phyloP scores from a whole-genome alignment of 2,329 filamentous ascomycete species.

The Cercospora zeina region DNA sequence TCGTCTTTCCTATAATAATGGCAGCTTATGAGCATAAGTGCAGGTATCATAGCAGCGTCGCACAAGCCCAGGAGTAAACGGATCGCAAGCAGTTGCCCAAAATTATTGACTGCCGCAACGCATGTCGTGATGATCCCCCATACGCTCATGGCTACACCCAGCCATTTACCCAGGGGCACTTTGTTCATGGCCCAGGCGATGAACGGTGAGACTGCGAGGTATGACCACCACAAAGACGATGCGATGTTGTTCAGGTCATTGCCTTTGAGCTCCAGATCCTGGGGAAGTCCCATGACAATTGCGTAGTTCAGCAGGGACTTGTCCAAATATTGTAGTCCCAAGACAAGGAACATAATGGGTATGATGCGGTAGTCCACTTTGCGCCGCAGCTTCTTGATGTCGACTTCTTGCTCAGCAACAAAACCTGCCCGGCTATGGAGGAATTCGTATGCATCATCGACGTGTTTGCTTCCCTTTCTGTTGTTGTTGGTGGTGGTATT shows the following conservation, averaged over 20 bases:
- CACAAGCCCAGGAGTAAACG: constrained; percentile 25
- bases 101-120: constrained; percentile 31
- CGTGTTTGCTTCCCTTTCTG: constrained; percentile 9
- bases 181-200: constrained; percentile 41
- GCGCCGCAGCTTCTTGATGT: constrained; percentile 22
- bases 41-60: constrained; percentile 21
- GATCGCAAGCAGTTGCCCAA: constrained; percentile 22
- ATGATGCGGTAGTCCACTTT: constrained; percentile 29
- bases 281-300: constrained; percentile 59
- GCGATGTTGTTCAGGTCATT: constrained; percentile 28
- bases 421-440: constrained; percentile 17
- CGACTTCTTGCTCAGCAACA: constrained; percentile 16
- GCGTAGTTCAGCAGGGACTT: constrained; percentile 67
- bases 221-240: constrained; percentile 26
- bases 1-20: constrained; percentile 46
- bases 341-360: constrained; percentile 25
- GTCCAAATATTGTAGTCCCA: constrained; percentile 27
- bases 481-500: constrained; percentile 2
- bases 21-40: constrained; percentile 26
- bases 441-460: constrained; percentile 24
- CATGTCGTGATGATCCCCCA: constrained; percentile 24
- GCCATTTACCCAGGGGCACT: constrained; percentile 42
- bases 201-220: constrained; percentile 21
- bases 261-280: constrained; percentile 27
- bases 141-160: constrained; percentile 20